These are phyloP conservation scores for Eimeria brunetti DNA, from an alignment of 169 alveolate genomes.

Conservation along the genomic window DNA sequence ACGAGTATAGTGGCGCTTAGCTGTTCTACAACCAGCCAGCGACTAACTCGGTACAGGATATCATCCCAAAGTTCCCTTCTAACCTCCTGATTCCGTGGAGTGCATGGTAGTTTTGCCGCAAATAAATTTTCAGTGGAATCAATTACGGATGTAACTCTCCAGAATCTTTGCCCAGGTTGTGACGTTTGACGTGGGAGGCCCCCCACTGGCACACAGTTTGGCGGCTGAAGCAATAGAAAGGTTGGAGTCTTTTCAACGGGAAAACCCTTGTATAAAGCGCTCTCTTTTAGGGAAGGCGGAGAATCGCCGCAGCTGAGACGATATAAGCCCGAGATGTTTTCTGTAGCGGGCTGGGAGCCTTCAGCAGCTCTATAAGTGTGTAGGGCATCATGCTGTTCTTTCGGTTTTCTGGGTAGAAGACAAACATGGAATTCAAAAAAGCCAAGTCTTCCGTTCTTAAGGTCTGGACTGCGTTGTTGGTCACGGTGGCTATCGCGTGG, in stretches of 20 bases:
- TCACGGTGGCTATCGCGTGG: not conserved
- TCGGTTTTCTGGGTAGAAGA: not conserved
- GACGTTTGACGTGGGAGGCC: not conserved
- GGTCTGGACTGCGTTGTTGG: not conserved
- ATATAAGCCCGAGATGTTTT: not conserved
- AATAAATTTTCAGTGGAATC: not conserved
- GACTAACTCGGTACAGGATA: conserved; percentile 12
- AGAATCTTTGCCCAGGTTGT: not conserved
- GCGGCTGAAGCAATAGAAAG: conserved; percentile 35
- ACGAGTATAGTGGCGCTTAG: conserved; percentile 58
- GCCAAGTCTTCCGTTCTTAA: conserved; percentile 1
- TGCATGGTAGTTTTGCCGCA: not conserved
- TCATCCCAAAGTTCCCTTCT: conserved; percentile 38
- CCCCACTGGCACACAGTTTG: not conserved
- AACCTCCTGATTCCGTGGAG: not conserved
- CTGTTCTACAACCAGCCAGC: conserved; percentile 23
- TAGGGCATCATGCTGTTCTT: too few relatives aligned
- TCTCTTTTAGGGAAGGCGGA: not conserved
- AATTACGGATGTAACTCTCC: conserved; percentile 55
- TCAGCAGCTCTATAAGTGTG: not conserved
- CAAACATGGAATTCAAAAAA: conserved; percentile 55
- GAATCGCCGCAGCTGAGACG: conserved; percentile 4
- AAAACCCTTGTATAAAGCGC: not conserved
- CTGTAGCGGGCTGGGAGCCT: not conserved
- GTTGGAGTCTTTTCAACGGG: not conserved